Percentiles rank a stretch among this genome's conserved stretches.
phyloP scores from a whole-genome alignment of 805 yeast genomes.

The Schizosaccharomyces osmophilus region DNA sequence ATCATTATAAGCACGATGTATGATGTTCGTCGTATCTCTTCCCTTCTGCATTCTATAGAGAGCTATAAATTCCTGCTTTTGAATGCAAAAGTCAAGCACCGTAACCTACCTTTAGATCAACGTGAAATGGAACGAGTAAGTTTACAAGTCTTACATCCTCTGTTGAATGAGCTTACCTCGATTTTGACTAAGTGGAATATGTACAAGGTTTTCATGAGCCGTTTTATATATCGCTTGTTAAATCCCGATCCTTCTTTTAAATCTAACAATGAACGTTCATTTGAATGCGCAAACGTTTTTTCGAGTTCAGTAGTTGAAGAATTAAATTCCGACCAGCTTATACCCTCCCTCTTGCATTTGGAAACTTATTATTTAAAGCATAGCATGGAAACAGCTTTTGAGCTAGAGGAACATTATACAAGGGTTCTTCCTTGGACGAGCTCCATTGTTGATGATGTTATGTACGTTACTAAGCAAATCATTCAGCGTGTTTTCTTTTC shows the following conservation, averaged over 20 bases:
- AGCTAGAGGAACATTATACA: slow-evolving; percentile 56
- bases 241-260: neutral
- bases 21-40: slow-evolving; percentile 26
- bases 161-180: slow-evolving; percentile 6
- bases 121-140: slow-evolving; percentile 5
- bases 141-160: slow-evolving; percentile 8
- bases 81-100: slow-evolving; percentile 33
- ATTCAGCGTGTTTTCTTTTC: slow-evolving; percentile 44
- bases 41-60: neutral
- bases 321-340: slow-evolving; percentile 28
- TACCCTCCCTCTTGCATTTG: slow-evolving; percentile 40
- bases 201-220: slow-evolving; percentile 8
- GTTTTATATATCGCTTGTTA: neutral
- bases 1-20: slow-evolving; percentile 65
- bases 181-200: slow-evolving; percentile 9
- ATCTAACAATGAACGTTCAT: neutral
- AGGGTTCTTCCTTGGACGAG: slow-evolving; percentile 21
- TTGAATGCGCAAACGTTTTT: slow-evolving; percentile 27
- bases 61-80: slow-evolving; percentile 8
- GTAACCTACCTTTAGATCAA: slow-evolving; percentile 24
- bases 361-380: slow-evolving; percentile 44
- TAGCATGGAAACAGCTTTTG: slow-evolving; percentile 59
- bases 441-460: slow-evolving; percentile 67
- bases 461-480: slow-evolving; percentile 45
- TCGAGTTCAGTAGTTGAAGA: slow-evolving; percentile 27